Conservation (phyloP, 805 yeast genomes). For the Kluyveromyces nonfermentans region DNA sequence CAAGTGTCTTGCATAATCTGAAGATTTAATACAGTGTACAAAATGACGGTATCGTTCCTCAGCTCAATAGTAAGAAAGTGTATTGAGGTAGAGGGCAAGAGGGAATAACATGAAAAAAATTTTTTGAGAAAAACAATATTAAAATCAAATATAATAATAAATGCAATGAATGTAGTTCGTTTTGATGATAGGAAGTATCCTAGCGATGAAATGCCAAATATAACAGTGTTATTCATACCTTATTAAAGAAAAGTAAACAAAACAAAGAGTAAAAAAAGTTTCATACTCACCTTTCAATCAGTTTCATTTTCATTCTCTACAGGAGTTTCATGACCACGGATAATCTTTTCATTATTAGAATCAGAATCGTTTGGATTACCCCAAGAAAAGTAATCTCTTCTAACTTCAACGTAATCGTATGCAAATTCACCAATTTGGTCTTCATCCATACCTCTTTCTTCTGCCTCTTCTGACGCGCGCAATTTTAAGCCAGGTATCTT, state of each 20-base stretch:
- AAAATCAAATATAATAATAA: too few relatives aligned
- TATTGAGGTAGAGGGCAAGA: neutral
- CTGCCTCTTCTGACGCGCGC: constrained; percentile 77
- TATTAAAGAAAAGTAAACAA: neutral
- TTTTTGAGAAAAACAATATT: too few relatives aligned
- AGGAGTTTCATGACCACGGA: neutral
- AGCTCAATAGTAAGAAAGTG: neutral
- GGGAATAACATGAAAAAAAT: neutral
- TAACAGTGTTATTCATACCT: too few relatives aligned
- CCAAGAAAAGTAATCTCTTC: constrained; percentile 72
- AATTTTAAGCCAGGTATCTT: constrained; percentile 73
- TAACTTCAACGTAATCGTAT: constrained; percentile 94
- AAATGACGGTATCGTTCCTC: neutral
- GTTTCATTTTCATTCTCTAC: neutral
- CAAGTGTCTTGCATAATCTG: too few relatives aligned
- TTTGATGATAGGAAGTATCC: neutral
- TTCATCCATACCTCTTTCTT: constrained; percentile 85
- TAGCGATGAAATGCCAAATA: neutral
- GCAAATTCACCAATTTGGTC: constrained; percentile 98
- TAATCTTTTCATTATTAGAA: constrained; percentile 1
- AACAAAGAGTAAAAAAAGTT: neutral
- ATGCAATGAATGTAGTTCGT: neutral
- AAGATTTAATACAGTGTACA: too few relatives aligned
- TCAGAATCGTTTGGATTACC: constrained; percentile 26
- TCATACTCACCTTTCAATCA: too few relatives aligned